These are phyloP conservation scores for Prunus fruticosa DNA, from an alignment of 306 rosid species.

Conservation along the genomic window DNA sequence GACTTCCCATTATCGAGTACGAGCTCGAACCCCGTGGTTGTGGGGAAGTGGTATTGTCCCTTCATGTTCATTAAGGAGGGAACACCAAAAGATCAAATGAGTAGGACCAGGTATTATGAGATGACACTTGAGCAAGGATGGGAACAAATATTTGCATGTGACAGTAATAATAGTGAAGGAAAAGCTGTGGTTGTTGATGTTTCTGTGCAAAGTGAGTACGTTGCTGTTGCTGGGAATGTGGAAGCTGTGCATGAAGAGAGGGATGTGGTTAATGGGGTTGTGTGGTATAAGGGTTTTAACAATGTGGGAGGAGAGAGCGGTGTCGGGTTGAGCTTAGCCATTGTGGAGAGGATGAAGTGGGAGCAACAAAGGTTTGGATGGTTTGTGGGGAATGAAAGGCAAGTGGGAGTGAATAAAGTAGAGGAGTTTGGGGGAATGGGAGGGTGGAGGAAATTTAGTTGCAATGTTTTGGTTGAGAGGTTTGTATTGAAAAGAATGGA, in stretches of 20 bases:
- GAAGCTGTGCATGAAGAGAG: constrained; percentile 28
- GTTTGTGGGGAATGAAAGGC: constrained; percentile 31
- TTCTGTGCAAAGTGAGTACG: constrained; percentile 28
- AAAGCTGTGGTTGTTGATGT: constrained; percentile 19
- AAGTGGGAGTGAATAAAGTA: constrained; percentile 33
- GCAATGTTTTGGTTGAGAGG: constrained; percentile 41
- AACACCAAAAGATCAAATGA: constrained; percentile 10
- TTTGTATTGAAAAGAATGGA: constrained; percentile 45
- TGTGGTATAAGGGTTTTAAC: constrained; percentile 42
- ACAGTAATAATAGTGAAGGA: neutral
- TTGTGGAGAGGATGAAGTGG: constrained; percentile 63
- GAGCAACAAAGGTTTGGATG: constrained; percentile 39
- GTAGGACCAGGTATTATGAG: constrained; percentile 19
- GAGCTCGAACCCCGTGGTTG: constrained; percentile 21
- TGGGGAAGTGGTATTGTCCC: constrained; percentile 37
- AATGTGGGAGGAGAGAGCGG: constrained; percentile 37
- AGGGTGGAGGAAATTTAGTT: constrained; percentile 36
- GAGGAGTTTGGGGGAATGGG: constrained; percentile 44
- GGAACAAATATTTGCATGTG: constrained; percentile 29
- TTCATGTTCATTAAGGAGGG: constrained; percentile 32
- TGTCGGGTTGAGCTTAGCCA: constrained; percentile 48
- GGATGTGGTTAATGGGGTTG: constrained; percentile 25
- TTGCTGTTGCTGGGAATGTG: constrained; percentile 21
- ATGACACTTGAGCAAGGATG: constrained; percentile 41
- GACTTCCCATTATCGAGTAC: constrained; percentile 1